Percentiles rank a stretch among this genome's conserved stretches.
Conservation (phyloP, 2,329 filamentous ascomycete species). For the Neonectria coccinea region DNA sequence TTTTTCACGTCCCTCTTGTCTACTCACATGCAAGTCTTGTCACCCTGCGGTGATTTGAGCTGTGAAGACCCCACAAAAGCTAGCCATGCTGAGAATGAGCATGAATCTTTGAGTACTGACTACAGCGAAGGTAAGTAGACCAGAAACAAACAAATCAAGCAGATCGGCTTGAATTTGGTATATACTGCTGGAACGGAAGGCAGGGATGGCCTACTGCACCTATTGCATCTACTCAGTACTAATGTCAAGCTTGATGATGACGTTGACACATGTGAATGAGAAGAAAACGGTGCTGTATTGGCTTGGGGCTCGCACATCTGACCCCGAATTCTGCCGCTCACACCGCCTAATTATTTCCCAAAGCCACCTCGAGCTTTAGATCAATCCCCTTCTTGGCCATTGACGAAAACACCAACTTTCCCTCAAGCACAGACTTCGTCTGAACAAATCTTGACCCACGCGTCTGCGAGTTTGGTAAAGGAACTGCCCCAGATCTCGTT, state of each 20-base stretch:
- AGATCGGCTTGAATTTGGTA: not conserved
- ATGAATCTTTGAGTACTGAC: not conserved
- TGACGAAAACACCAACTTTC: slow-evolving; percentile 9
- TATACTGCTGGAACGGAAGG: not conserved
- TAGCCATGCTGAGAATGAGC: not conserved
- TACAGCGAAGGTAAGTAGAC: not conserved
- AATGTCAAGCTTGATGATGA: too few relatives aligned
- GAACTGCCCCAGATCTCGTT: slow-evolving; percentile 23
- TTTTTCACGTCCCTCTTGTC: not conserved
- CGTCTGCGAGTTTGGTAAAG: slow-evolving; percentile 21
- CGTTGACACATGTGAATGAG: not conserved
- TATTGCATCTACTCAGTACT: too few relatives aligned
- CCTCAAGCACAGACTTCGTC: slow-evolving; percentile 32
- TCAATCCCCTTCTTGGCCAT: slow-evolving; percentile 12
- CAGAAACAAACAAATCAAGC: not conserved
- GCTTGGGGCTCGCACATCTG: not conserved
- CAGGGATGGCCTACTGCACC: not conserved
- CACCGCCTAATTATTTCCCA: slow-evolving; percentile 48
- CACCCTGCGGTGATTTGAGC: slow-evolving; percentile 1
- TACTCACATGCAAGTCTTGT: not conserved
- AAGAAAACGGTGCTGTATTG: not conserved
- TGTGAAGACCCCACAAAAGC: not conserved
- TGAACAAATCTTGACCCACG: slow-evolving; percentile 32
- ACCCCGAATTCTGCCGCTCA: slow-evolving; percentile 40
- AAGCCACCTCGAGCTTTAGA: slow-evolving; percentile 21